phyloP scores from a whole-genome alignment of 129 eudicot genomes.

The Sambucus nigra region DNA sequence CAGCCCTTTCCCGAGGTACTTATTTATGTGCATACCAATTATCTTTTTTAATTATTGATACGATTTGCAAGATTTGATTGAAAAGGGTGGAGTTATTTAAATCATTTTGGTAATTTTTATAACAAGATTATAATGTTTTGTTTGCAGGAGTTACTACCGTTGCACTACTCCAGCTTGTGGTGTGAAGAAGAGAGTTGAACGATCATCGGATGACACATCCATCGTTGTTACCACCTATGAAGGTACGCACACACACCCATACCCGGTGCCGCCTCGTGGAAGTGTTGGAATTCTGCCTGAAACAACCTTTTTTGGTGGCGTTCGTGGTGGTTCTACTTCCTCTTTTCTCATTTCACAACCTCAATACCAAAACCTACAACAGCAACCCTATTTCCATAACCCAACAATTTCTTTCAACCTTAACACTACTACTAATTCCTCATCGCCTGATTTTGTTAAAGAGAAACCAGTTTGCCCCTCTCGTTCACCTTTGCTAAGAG shows the following conservation, averaged over 20 bases:
- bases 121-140: conserved; percentile 1
- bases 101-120: conserved; percentile 1
- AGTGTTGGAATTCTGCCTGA: conserved; percentile 42
- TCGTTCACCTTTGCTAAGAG: conserved; percentile 34
- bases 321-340: conserved; percentile 19
- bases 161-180: conserved; percentile 92
- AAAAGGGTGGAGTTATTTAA: not conserved
- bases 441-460: conserved; percentile 20
- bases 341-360: conserved; percentile 30
- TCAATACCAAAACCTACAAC: conserved; percentile 22
- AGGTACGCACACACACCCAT: conserved; percentile 81
- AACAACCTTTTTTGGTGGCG: conserved; percentile 23
- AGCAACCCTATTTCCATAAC: conserved; percentile 33
- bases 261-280: conserved; percentile 75
- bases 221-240: conserved; percentile 92
- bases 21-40: not conserved
- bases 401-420: conserved; percentile 30
- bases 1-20: conserved; percentile 95
- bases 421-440: conserved; percentile 23
- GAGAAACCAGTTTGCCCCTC: conserved; percentile 33
- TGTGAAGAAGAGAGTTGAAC: conserved; percentile 86
- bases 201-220: conserved; percentile 70
- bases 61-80: not conserved
- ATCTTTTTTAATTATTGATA: too few relatives aligned
- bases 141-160: conserved; percentile 81